Base-by-base conservation (phyloP, 148 eudicot species). In the Camellia lanceoleosa region DNA sequence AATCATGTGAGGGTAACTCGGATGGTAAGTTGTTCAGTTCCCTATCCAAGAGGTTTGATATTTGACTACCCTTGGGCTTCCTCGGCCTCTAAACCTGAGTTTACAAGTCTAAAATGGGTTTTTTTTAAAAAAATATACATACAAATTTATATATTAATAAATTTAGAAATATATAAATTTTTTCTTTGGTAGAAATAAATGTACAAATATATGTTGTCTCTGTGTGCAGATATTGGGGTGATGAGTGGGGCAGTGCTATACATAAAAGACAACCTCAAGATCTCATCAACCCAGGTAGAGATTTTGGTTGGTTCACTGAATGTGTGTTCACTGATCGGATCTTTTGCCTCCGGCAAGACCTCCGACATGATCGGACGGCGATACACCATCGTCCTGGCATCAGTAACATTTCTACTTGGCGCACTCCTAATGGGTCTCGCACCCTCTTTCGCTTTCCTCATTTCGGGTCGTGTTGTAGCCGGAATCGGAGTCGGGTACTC, bases 401-500 rank as follows among this genome's bases (percentile, higher is more conserved):
- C 98, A 0, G 72, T 84, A 16, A 89, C 94, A 15, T 95, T 95
- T 80, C 84, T 93, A 8, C n/a, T 74, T 15, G 98, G 98, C 0
- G 96, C 98, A 61, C 71, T 95, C 56, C 81, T 93, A 0, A 95
- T 95, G 98, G 94, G 98, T 1, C 75, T 93, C 0, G 97, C 98
- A 47, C 97, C 98, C 0, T 85, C 91, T 0, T 95, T 77, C 83
- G 83, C 91, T 0, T 86, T 85, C 58, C 93, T 95, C 47, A 84
- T 95, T 89, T 90, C 87, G 13, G 97, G 98, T 1, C 84, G 98
- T 2, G 82, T 90, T 0, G 77, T 92, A 4, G 98, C 98, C 18
- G 98, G 98, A 0, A 83, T 95, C 38, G 98, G 98, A 2, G 98
- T 95, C 7, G 98, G 98, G 0, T 95, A 88, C 84, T 88, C 98